phyloP scores from a whole-genome alignment of 345 rosid genomes.

The Gossypium longicalyx region DNA sequence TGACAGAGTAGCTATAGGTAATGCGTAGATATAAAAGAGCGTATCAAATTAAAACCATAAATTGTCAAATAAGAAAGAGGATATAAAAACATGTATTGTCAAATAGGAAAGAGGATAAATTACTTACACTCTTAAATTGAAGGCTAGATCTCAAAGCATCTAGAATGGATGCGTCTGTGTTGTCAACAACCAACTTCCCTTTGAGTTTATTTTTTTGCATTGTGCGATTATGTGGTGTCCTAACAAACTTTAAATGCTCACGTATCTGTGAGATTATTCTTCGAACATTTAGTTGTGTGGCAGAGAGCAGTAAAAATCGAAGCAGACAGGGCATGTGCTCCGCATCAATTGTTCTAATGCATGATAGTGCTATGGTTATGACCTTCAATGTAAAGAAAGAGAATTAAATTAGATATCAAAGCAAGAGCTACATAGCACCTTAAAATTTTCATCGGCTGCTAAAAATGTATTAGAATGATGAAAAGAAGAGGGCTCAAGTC shows the following conservation, averaged over 20 bases:
- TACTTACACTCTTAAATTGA: constrained; percentile 68
- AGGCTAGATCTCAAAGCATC: constrained; percentile 75
- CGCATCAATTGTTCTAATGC: constrained; percentile 63
- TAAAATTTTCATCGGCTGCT: background rate
- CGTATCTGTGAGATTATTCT: constrained; percentile 70
- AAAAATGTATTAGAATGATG: background rate
- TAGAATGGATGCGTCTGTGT: constrained; percentile 61
- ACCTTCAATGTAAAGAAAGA: constrained; percentile 36
- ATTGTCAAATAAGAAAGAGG: constrained; percentile 10
- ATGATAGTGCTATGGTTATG: constrained; percentile 62
- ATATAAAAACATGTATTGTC: constrained; percentile 3
- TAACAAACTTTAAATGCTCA: constrained; percentile 60
- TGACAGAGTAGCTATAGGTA: constrained; percentile 58
- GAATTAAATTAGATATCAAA: constrained; percentile 5
- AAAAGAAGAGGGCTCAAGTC: background rate
- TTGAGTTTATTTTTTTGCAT: constrained; percentile 48
- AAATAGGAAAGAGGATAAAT: constrained; percentile 5
- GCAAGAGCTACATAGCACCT: background rate
- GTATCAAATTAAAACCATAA: constrained; percentile 4
- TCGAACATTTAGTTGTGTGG: constrained; percentile 56
- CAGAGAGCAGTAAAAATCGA: constrained; percentile 73
- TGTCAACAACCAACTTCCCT: constrained; percentile 48
- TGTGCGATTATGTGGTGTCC: constrained; percentile 38
- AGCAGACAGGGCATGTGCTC: constrained; percentile 73
- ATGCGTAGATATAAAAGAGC: constrained; percentile 10